A percentile compares a stretch with the other conserved stretches of the same genome.
Conservation (phyloP, 495 filamentous ascomycete species). For the Penicillium turbatum region DNA sequence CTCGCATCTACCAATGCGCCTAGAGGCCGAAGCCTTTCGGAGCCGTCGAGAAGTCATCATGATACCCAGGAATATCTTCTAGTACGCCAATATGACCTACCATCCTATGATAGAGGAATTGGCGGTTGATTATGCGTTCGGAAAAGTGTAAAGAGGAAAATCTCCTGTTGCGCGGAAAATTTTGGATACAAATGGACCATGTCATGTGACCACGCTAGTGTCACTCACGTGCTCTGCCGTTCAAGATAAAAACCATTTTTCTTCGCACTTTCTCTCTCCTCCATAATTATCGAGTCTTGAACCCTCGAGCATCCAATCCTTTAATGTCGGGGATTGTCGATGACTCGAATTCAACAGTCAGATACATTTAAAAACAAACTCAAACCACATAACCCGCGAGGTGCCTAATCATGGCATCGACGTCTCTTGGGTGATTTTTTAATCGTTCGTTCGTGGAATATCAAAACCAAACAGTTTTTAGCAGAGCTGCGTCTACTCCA, state of each 20-base stretch:
- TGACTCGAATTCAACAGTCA: neutral
- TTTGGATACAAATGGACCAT: constrained; percentile 15
- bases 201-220: constrained; percentile 18
- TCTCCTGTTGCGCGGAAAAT: constrained; percentile 13
- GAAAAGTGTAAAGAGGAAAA: constrained; percentile 41
- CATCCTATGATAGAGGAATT: constrained; percentile 45
- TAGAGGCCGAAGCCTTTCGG: constrained; percentile 20
- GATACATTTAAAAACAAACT: constrained; percentile 10
- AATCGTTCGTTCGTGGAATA: constrained; percentile 53
- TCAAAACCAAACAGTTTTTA: constrained; percentile 54
- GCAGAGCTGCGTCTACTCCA: constrained; percentile 55
- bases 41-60: constrained; percentile 35
- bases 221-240: neutral
- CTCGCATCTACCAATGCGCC: constrained; percentile 39
- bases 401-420: constrained; percentile 39
- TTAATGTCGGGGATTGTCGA: constrained; percentile 6
- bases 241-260: constrained; percentile 2
- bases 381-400: constrained; percentile 43
- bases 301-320: constrained; percentile 1
- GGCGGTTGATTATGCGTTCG: constrained; percentile 56
- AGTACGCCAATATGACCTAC: constrained; percentile 54
- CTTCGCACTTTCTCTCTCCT: neutral
- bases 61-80: constrained; percentile 32
- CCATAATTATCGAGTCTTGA: neutral
- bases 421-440: constrained; percentile 39